phyloP scores from a whole-genome alignment of 1,139 yeast species.

The Saccharomyces hybrid region DNA sequence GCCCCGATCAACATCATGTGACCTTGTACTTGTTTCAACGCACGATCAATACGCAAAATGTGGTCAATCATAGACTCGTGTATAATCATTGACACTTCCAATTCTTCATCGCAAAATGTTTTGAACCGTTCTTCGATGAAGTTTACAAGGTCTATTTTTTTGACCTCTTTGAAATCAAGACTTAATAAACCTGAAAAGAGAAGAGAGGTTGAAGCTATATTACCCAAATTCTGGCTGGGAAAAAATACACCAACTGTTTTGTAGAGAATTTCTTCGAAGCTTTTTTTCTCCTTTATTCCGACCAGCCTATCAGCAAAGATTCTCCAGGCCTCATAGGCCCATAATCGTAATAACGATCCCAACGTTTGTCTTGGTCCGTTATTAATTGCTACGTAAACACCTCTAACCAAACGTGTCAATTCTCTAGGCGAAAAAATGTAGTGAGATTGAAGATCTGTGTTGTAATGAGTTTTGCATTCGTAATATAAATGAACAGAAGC shows the following conservation, averaged over 20 bases:
- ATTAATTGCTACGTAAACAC: slow-evolving; percentile 54
- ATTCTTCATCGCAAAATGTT: slow-evolving; percentile 71
- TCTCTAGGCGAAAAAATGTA: slow-evolving; percentile 88
- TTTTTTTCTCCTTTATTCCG: slow-evolving; percentile 38
- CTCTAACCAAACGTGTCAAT: slow-evolving; percentile 78
- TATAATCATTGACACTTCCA: slow-evolving; percentile 53
- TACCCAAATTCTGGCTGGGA: slow-evolving; percentile 38
- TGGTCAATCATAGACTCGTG: slow-evolving; percentile 72
- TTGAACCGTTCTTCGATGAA: slow-evolving; percentile 60
- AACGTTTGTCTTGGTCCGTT: slow-evolving; percentile 25
- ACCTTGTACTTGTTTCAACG: slow-evolving; percentile 78
- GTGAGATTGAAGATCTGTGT: slow-evolving; percentile 38
- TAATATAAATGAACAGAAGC: slow-evolving; percentile 64
- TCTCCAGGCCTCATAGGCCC: slow-evolving; percentile 79
- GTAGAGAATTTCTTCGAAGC: slow-evolving; percentile 44
- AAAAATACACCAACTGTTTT: slow-evolving; percentile 38
- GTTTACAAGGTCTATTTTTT: slow-evolving; percentile 39
- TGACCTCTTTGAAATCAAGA: slow-evolving; percentile 52
- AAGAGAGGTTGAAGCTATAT: slow-evolving; percentile 49
- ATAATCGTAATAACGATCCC: slow-evolving; percentile 44
- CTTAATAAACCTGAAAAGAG: slow-evolving; percentile 62
- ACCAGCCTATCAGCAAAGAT: slow-evolving; percentile 69
- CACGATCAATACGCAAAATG: slow-evolving; percentile 72
- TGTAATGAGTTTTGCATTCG: slow-evolving; percentile 38
- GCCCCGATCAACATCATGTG: slow-evolving; percentile 86